phyloP scores from a whole-genome alignment of 192 early-diverging fungal species.

The Coemansia sp. region DNA sequence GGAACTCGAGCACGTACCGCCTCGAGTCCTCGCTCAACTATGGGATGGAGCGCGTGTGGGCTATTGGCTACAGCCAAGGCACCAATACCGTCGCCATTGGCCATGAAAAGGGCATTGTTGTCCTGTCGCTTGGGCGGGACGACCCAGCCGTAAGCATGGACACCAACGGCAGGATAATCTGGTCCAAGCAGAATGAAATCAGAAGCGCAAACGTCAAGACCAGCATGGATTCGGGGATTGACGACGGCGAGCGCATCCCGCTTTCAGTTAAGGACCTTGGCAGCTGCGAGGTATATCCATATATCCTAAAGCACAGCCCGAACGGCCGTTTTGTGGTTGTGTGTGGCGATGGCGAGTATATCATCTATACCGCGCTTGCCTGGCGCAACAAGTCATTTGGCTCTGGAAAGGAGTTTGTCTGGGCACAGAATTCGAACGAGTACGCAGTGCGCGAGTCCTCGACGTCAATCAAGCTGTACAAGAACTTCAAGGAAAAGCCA shows the following conservation, averaged over 20 bases:
- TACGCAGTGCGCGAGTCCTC: slow-evolving; percentile 96
- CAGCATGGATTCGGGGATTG: slow-evolving; percentile 74
- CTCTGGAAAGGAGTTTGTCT: slow-evolving; percentile 92
- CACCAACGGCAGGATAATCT: slow-evolving; percentile 93
- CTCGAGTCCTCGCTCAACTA: slow-evolving; percentile 97
- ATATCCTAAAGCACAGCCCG: slow-evolving; percentile 93
- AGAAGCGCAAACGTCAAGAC: slow-evolving; percentile 93
- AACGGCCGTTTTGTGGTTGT: slow-evolving; percentile 99
- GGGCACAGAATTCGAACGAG: slow-evolving; percentile 94
- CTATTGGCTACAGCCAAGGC: slow-evolving; percentile 78
- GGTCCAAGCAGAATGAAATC: slow-evolving; percentile 96
- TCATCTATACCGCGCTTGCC: slow-evolving; percentile 98
- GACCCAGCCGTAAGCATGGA: slow-evolving; percentile 98
- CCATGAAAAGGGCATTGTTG: slow-evolving; percentile 95
- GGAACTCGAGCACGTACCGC: slow-evolving; percentile 97
- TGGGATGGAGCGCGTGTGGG: slow-evolving; percentile 97
- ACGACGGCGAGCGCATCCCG: slow-evolving; percentile 89
- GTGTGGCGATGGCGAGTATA: slow-evolving; percentile 98
- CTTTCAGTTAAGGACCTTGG: slow-evolving; percentile 92
- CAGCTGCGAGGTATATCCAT: slow-evolving; percentile 96
- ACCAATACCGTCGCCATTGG: slow-evolving; percentile 94
- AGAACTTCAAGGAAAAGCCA: slow-evolving; percentile 92
- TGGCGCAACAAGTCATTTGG: slow-evolving; percentile 99
- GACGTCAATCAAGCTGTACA: slow-evolving; percentile 85
- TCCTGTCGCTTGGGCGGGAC: slow-evolving; percentile 92